phyloP scores from a whole-genome alignment of 768 basidiomycete species.

The Flagelloscypha sp. region DNA sequence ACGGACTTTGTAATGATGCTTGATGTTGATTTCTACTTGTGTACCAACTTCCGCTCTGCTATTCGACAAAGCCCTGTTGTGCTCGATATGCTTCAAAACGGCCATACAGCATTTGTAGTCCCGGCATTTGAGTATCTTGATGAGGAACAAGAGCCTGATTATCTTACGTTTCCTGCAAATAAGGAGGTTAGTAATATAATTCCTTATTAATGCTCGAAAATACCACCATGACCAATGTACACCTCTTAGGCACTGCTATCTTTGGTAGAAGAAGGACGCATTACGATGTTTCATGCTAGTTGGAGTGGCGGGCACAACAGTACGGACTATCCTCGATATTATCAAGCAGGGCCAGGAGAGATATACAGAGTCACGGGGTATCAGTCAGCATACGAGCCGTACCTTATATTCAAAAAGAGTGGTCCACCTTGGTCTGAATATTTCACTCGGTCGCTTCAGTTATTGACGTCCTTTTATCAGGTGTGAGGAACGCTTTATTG shows the following conservation, averaged over 20 bases:
- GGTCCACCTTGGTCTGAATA: conserved; percentile 57
- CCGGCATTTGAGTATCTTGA: conserved; percentile 79
- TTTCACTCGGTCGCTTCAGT: not conserved
- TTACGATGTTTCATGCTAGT: conserved; percentile 70
- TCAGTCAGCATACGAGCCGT: conserved; percentile 83
- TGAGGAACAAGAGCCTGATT: conserved; percentile 55
- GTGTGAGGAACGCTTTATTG: conserved; percentile 88
- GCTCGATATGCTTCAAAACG: conserved; percentile 44
- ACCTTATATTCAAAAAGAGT: conserved; percentile 73
- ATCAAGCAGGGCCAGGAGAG: conserved; percentile 49
- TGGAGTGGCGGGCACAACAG: conserved; percentile 79
- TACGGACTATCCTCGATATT: conserved; percentile 69
- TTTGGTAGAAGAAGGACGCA: conserved; percentile 44
- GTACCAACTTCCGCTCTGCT: conserved; percentile 67
- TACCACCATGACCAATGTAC: conserved; percentile 2
- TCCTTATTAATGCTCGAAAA: not conserved
- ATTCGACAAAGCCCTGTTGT: conserved; percentile 37
- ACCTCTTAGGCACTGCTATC: conserved; percentile 42
- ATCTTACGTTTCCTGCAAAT: conserved; percentile 51
- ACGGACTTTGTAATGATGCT: conserved; percentile 87
- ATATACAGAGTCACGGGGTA: conserved; percentile 72
- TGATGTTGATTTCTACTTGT: conserved; percentile 81
- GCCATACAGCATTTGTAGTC: conserved; percentile 65
- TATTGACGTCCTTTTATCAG: conserved; percentile 25
- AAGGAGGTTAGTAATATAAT: conserved; percentile 46